Base-by-base conservation (phyloP, 768 basidiomycete genomes). In the Ephemerocybe angulata region DNA sequence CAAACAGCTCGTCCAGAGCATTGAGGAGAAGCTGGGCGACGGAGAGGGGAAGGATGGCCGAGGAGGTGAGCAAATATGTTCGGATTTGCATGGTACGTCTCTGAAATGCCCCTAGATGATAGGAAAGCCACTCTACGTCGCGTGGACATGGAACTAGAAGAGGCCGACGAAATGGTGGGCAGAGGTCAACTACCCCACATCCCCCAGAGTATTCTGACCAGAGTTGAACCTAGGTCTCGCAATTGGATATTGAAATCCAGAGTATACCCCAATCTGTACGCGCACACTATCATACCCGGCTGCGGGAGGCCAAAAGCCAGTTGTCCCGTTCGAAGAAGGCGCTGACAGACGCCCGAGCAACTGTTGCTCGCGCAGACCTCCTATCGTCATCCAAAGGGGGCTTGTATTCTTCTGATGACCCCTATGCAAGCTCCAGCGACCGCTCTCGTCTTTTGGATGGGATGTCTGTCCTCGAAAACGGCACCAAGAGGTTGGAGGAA, bases 171-270 rank as follows among this genome's bases (percentile, higher is more conserved):
- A 77, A 93, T 98, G 83, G 95, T 88, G 63, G 46, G 83, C 65
- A 8, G 31, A 17, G 25, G 33, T 21, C n/a, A 22, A 25, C 33
- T n/a, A 48, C 17, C 29, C 3, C 22, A 28, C 30, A 15, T 4
- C 19, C 28, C 10, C 3, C 24, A 50, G 50, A 42, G 6, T 28
- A 17, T 44, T 1, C 21, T 51, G 31, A 56, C 19, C 37, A 38
- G 41, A 22, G 52, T 29, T 42, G 30, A 48, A 49, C 29, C 42
- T 35, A 98, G 96, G 82, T 98, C 60, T 93, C 93, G 44, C 97
- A 99, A 82, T 97, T 99, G 96, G 96, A 98, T 74, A 88, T 99
- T 55, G 97, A 99, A 74, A 87, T 96, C 6, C 93, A 94, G 63
- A 90, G 92, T 11, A 93, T 98, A 66, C 93, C 94, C 0, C 86